phyloP scores from a whole-genome alignment of 306 rosid species.

The Hippophae tibetana region DNA sequence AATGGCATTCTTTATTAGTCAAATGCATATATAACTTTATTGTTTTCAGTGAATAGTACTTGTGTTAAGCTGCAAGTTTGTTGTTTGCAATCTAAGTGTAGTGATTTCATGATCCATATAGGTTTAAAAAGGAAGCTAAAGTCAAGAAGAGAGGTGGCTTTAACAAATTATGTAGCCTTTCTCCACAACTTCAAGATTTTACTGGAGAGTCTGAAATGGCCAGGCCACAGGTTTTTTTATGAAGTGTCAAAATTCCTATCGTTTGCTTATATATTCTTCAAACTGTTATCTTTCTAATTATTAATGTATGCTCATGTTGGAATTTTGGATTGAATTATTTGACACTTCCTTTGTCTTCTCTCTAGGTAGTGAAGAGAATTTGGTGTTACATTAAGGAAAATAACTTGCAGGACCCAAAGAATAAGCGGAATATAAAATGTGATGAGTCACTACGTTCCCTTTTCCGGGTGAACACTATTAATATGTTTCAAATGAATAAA shows the following conservation, averaged over 20 bases:
- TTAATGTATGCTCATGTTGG: background rate
- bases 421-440: slow-evolving; percentile 22
- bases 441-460: slow-evolving; percentile 20
- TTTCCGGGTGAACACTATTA: slow-evolving; percentile 22
- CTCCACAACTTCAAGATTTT: slow-evolving; percentile 34
- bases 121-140: slow-evolving; percentile 21
- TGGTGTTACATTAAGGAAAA: slow-evolving; percentile 24
- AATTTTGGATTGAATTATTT: slow-evolving; percentile 2
- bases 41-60: background rate
- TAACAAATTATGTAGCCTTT: slow-evolving; percentile 27
- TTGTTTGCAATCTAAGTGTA: background rate
- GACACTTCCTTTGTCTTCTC: background rate
- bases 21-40: background rate
- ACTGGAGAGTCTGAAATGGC: slow-evolving; percentile 32
- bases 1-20: background rate
- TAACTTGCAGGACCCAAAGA: slow-evolving; percentile 30
- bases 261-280: background rate
- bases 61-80: background rate
- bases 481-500: slow-evolving; percentile 34
- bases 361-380: slow-evolving; percentile 29
- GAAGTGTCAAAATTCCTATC: background rate
- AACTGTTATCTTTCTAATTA: background rate
- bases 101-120: background rate
- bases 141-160: slow-evolving; percentile 30
- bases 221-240: slow-evolving; percentile 22